Evolutionary conservation across 2,329 filamentous ascomycete species (phyloP).

Genomic region (Truncatella angustata): DNA sequence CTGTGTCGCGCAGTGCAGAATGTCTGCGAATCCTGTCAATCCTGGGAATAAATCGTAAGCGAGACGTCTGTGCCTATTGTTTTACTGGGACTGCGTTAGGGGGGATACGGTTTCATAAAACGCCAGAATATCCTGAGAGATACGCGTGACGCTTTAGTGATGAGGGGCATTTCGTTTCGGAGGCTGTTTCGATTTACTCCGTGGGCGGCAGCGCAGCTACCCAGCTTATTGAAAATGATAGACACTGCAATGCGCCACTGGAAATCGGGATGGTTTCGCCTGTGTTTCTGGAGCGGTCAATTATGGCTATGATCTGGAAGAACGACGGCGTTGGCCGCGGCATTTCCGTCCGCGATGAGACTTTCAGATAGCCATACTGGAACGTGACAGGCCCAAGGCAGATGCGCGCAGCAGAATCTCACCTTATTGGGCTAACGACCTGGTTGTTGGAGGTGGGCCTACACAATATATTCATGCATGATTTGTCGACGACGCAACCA

Average conservation of each 20-base stretch:
- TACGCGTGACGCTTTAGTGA: not conserved
- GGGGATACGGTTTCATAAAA: not conserved
- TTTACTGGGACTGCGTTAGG: too few species aligned
- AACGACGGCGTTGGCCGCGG: not conserved
- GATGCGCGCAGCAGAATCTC: not conserved
- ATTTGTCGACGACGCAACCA: too few species aligned
- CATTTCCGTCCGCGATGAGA: too few species aligned
- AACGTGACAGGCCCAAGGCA: too few species aligned
- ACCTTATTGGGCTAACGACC: not conserved
- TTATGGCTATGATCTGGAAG: too few species aligned
- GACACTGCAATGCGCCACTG: not conserved
- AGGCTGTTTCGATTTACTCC: not conserved
- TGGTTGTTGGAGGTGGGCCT: not conserved
- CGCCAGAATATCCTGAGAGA: too few species aligned
- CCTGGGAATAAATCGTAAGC: too few species aligned
- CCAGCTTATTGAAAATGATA: too few species aligned
- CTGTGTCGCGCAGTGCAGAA: not conserved
- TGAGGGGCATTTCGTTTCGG: conserved; percentile 8
- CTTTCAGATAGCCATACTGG: too few species aligned
- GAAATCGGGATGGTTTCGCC: not conserved
- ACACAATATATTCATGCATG: too few species aligned
- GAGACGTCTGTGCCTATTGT: not conserved
- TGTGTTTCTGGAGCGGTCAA: not conserved
- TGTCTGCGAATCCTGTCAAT: too few species aligned
- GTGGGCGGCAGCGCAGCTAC: not conserved